Evolutionary conservation across 148 eudicot species (phyloP), one percentile per base, ranked within the genome.

Genomic region (Cornus controversa): DNA sequence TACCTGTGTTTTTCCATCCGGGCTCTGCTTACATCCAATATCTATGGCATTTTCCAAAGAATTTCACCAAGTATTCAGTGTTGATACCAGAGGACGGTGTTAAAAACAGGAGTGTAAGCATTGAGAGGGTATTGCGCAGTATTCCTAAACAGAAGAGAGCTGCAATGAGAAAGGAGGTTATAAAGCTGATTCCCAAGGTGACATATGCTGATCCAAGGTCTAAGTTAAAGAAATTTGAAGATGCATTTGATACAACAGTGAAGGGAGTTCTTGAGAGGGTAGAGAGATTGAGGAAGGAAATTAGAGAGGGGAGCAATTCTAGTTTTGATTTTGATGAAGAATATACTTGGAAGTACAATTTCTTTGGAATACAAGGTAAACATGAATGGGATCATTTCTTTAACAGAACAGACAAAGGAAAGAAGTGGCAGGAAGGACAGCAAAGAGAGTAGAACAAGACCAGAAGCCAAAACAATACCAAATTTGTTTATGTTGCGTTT

Each of bases 1-100:
- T 93, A 45, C 96, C 98, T 0, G 98, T 93, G 0, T 89, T 93
- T 66, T 91, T 90, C 82, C 87, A 77, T 45, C 98, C 96, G 0
- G 92, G 78, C 8, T 90, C 98, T 0, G 90, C 94, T 40, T 93
- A 89, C 40, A 80, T 86, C 2, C 96, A 93, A 73, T 93, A 91
- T 66, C 18, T 86, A 22, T 93, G 98, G 98, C 98, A 93, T 75
- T 82, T 93, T n/a, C 98, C 98, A 0, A 85, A 60, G 81, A 77
- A 93, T 77, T 87, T 78, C 63, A 73, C 62, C 0, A 82, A 78
- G 31, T 93, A 93, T 60, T 90, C 94, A 0, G 90, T 93, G 10
- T 77, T 88, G 27, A 88, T 93, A 34, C 78, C 91, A 1, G 86
- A 81, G 78, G 85, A 84, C 10, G n/a, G n/a, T n/a, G 86, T 94